Percentiles rank a stretch among this genome's conserved stretches.
These are phyloP conservation scores for Fraxinus ornus DNA, from an alignment of 305 asterid species.

Conservation along the genomic window DNA sequence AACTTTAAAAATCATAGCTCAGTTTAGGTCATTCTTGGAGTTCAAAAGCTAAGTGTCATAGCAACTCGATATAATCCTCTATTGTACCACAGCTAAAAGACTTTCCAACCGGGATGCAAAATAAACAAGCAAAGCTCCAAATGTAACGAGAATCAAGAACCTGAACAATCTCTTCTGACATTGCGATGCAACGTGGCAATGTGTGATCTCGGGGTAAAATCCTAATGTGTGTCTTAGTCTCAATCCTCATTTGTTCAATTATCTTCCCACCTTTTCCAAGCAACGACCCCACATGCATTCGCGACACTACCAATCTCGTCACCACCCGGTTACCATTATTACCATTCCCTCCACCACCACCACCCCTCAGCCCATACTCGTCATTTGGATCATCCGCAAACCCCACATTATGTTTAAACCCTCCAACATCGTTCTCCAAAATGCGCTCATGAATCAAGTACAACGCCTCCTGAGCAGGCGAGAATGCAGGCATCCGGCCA, in stretches of 20 bases:
- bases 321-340: conserved; percentile 51
- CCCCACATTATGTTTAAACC: conserved; percentile 46
- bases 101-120: neutral
- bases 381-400: conserved; percentile 50
- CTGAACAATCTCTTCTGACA: conserved; percentile 99
- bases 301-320: conserved; percentile 83
- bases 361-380: conserved; percentile 50
- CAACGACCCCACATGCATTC: conserved; percentile 88
- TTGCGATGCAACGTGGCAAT: conserved; percentile 79
- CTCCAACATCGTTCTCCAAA: conserved; percentile 61
- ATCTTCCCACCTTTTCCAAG: conserved; percentile 97
- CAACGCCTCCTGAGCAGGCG: conserved; percentile 96
- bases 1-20: neutral
- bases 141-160: conserved; percentile 44
- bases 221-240: conserved; percentile 91
- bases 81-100: neutral
- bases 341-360: conserved; percentile 42
- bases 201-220: conserved; percentile 85
- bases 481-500: conserved; percentile 71
- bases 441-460: conserved; percentile 79
- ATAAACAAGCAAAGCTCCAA: conserved; percentile 28
- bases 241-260: conserved; percentile 92
- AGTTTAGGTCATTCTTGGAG: neutral
- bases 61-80: neutral
- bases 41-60: neutral